These are phyloP conservation scores for Angomonas desouzai DNA, from an alignment of 208 protist genomes.

Conservation along the genomic window DNA sequence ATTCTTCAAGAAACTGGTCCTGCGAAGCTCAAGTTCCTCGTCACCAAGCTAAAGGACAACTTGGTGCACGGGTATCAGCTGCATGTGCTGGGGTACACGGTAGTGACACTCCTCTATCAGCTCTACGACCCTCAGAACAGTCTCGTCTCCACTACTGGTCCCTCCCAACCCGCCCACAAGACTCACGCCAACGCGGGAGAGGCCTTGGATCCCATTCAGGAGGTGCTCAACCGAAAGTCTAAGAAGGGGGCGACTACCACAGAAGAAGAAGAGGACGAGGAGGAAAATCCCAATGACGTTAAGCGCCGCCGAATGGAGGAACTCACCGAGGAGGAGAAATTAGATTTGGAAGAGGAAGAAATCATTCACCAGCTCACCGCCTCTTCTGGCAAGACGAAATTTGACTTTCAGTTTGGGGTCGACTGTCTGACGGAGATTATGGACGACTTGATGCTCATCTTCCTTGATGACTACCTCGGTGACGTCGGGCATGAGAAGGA, in stretches of 20 bases:
- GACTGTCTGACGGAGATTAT: constrained; percentile 57
- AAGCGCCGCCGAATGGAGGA: constrained; percentile 1
- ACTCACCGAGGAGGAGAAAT: constrained; percentile 1
- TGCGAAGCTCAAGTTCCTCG: constrained; percentile 72
- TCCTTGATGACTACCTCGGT: constrained; percentile 91
- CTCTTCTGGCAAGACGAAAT: constrained; percentile 23
- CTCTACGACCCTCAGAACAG: constrained; percentile 81
- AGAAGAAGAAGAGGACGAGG: constrained; percentile 18
- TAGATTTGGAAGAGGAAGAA: constrained; percentile 54
- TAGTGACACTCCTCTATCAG: constrained; percentile 84
- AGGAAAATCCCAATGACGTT: constrained; percentile 9
- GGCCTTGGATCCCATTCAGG: constrained; percentile 23
- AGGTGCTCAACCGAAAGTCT: constrained; percentile 20
- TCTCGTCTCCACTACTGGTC: constrained; percentile 17
- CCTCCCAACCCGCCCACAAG: neutral
- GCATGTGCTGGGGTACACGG: constrained; percentile 89
- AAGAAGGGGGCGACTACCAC: too few relatives aligned
- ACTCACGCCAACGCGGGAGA: constrained; percentile 6
- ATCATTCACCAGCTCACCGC: constrained; percentile 43
- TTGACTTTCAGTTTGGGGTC: constrained; percentile 72
- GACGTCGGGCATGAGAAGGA: constrained; percentile 86
- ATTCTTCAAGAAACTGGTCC: constrained; percentile 83
- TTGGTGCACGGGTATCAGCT: constrained; percentile 90
- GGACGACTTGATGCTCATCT: constrained; percentile 77
- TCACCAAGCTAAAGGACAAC: constrained; percentile 83